These are phyloP conservation scores for Nitzschia inconspicua DNA, from an alignment of 108 stramenopile species.

Conservation along the genomic window DNA sequence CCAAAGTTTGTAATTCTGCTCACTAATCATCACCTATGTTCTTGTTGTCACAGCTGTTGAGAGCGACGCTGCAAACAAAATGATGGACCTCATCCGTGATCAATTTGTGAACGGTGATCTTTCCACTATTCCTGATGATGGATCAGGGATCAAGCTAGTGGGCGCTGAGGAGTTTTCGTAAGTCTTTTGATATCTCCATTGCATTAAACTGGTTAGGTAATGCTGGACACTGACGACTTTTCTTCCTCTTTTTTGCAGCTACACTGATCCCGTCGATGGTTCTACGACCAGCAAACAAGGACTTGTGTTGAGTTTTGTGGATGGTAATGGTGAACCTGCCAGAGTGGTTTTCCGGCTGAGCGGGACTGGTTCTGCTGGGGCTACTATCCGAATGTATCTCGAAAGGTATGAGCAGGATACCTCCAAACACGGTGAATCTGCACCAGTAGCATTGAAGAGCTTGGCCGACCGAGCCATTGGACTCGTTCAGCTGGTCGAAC, in stretches of 20 bases:
- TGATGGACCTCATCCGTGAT: conserved; percentile 85
- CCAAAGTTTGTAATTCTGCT: neutral
- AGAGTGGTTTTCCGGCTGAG: conserved; percentile 95
- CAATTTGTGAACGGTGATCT: conserved; percentile 54
- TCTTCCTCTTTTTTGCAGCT: conserved; percentile 35
- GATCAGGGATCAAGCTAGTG: conserved; percentile 61
- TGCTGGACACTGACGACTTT: neutral
- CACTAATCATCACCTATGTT: neutral
- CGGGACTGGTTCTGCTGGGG: conserved; percentile 95
- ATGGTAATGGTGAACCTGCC: conserved; percentile 76
- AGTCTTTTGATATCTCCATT: conserved; percentile 7
- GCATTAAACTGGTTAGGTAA: neutral
- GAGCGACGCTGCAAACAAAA: conserved; percentile 74
- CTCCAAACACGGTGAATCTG: conserved; percentile 58
- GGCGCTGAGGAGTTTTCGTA: conserved; percentile 69
- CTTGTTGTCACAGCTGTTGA: conserved; percentile 59
- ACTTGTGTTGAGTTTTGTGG: conserved; percentile 83
- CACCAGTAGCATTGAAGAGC: conserved; percentile 66
- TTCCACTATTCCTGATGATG: conserved; percentile 31
- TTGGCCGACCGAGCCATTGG: conserved; percentile 70
- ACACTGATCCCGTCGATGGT: conserved; percentile 96
- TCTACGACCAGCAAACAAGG: conserved; percentile 89
- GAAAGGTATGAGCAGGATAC: conserved; percentile 89
- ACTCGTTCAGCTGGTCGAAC: conserved; percentile 64
- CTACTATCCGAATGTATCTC: conserved; percentile 98